Evolutionary conservation across 2,329 filamentous ascomycete genomes (phyloP).

Genomic region (Calonectria crousiana): DNA sequence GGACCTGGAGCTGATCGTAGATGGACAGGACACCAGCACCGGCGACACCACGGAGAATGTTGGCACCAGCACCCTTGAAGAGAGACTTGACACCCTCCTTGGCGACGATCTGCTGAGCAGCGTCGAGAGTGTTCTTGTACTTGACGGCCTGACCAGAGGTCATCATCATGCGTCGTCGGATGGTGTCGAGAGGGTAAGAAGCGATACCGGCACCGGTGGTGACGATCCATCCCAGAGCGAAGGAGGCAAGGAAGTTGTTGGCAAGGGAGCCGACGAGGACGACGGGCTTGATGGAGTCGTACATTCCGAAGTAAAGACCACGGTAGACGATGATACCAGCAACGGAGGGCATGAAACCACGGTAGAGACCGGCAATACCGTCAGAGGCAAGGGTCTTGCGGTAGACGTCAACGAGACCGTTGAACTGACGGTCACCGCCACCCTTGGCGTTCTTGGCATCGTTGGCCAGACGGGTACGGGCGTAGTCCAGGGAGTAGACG

Average conservation of each 20-base stretch:
- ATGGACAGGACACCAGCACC: conserved; percentile 99
- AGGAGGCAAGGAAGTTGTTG: conserved; percentile 99
- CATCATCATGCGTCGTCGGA: conserved; percentile 99
- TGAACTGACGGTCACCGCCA: conserved; percentile 99
- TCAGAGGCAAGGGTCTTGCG: conserved; percentile 99
- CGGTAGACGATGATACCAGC: conserved; percentile 99
- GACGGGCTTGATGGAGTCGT: conserved; percentile 99
- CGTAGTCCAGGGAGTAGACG: conserved; percentile 99
- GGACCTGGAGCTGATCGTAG: conserved; percentile 99
- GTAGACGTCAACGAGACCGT: conserved; percentile 99
- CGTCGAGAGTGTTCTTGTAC: conserved; percentile 97
- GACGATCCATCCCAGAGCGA: conserved; percentile 98
- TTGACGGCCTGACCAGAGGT: conserved; percentile 98
- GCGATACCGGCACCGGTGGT: conserved; percentile 99
- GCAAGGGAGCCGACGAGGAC: conserved; percentile 90
- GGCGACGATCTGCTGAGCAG: conserved; percentile 95
- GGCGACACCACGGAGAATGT: conserved; percentile 99
- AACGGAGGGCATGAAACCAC: conserved; percentile 99
- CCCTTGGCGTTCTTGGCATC: conserved; percentile 99
- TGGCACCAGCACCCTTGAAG: conserved; percentile 99
- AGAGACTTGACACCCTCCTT: conserved; percentile 98
- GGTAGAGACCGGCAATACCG: conserved; percentile 99
- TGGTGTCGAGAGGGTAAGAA: conserved; percentile 99
- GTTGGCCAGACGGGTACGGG: conserved; percentile 99
- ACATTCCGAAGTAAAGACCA: conserved; percentile 99